Base-by-base conservation (phyloP, 495 filamentous ascomycete genomes). In the Clavariopsis aquatica region DNA sequence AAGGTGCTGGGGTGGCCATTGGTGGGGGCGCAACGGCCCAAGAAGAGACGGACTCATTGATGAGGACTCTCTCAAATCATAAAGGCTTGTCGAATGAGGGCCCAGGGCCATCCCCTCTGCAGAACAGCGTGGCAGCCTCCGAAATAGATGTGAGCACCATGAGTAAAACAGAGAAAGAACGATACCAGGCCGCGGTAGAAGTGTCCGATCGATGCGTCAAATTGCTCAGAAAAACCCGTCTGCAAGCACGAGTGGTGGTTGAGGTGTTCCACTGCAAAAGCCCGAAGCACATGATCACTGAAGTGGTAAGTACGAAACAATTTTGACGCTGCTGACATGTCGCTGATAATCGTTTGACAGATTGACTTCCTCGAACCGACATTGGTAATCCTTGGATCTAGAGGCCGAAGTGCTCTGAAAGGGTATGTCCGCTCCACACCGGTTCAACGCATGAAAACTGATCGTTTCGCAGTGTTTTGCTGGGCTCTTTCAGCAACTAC, bases 221-320 rank as follows among this genome's bases (percentile, higher is more conserved):
- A 68, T 76, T 97, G 47, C 79, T 98, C 62, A 83, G 93, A 65
- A 95, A 92, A 80, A 98, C 94, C 5, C 81, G 89, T 57, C 79
- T 98, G 43, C 93, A 98, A 72, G 92, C 96, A 36, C 85, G 90
- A 49, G 85, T 96, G 55, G 90, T 94, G 26, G 87, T 98, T 34
- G 94, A 98, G 74, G 93, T 97, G 22, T 90, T 98, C 65, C 93
- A 98, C 74, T 98, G 94, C 87, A 97, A 96, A 81, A 96, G 89
- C 68, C 92, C 93, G 22, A 78, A 78, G 49, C 78, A 80, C 55
- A 77, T 80, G 77, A 77, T 80, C 57, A 79, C 77, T 0, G 78
- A 80, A 71, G 78, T 80, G 56, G 75, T 77, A 49, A 71, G 74
- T 65, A 43, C 34, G 20, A 34, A 52, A 59, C 41, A 55, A 22